Conservation (phyloP, 2,329 filamentous ascomycete species). For the Curvularia lunata region DNA sequence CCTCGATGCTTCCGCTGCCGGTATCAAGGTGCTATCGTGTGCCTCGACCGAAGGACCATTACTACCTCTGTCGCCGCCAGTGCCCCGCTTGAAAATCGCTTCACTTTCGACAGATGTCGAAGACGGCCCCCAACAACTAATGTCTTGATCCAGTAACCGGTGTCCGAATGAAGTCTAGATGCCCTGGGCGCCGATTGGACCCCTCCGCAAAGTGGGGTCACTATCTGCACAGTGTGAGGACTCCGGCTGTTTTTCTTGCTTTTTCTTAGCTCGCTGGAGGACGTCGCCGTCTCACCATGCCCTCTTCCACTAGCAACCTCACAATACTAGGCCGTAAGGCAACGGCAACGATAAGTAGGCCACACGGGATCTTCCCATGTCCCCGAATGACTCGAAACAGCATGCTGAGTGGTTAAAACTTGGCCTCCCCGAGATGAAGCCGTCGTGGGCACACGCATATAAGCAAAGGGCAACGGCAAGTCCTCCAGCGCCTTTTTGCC, state of each 20-base stretch:
- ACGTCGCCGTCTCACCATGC: neutral
- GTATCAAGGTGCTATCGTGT: neutral
- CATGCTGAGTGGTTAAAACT: neutral
- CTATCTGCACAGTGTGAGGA: neutral
- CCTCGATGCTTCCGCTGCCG: neutral
- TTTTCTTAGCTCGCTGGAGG: neutral
- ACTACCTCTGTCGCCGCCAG: conserved; percentile 5
- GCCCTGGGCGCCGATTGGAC: neutral
- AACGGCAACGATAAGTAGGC: neutral
- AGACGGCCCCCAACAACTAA: neutral
- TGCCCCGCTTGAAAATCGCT: neutral
- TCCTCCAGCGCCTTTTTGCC: conserved; percentile 1
- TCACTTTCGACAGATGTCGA: neutral
- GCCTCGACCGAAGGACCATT: neutral
- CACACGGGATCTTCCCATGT: neutral
- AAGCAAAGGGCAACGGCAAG: neutral
- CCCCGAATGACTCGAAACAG: neutral
- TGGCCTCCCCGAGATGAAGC: neutral
- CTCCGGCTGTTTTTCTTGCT: neutral
- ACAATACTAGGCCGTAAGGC: neutral
- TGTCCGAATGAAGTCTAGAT: neutral
- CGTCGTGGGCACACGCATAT: neutral
- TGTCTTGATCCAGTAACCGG: neutral
- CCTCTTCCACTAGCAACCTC: neutral
- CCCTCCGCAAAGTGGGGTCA: neutral